phyloP scores from a whole-genome alignment of 192 early-diverging fungal species.

The Rhizophagus prolifer region DNA sequence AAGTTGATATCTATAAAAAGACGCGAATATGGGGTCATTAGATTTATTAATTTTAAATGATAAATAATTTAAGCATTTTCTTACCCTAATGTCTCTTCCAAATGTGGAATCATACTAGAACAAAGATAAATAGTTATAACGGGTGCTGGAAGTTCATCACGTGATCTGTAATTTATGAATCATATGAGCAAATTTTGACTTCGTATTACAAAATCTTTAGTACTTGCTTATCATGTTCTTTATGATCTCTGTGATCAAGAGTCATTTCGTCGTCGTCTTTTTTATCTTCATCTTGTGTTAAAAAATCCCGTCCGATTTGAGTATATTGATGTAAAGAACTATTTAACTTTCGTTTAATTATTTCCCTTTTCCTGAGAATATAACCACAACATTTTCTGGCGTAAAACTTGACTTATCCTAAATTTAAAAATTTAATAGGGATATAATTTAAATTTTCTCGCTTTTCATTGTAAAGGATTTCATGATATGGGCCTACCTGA shows the following conservation, averaged over 20 bases:
- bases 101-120: neutral
- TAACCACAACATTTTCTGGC: neutral
- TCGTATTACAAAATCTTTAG: too few species aligned
- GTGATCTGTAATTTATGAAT: neutral
- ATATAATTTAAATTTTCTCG: neutral
- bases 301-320: conserved; percentile 43
- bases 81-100: neutral
- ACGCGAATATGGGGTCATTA: neutral
- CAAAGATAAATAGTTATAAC: neutral
- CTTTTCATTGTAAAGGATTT: neutral
- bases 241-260: neutral
- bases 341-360: conserved; percentile 59
- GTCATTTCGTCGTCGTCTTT: neutral
- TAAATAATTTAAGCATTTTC: too few species aligned
- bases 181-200: neutral
- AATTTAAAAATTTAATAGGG: too few species aligned
- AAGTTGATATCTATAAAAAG: neutral
- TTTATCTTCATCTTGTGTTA: neutral
- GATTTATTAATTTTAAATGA: too few species aligned
- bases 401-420: neutral
- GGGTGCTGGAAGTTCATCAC: neutral
- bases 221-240: neutral
- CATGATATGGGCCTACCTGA: neutral
- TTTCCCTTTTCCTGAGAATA: conserved; percentile 52
- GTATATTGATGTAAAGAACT: conserved; percentile 54